phyloP scores from a whole-genome alignment of 495 filamentous ascomycete species.

The Penicillium salamii region DNA sequence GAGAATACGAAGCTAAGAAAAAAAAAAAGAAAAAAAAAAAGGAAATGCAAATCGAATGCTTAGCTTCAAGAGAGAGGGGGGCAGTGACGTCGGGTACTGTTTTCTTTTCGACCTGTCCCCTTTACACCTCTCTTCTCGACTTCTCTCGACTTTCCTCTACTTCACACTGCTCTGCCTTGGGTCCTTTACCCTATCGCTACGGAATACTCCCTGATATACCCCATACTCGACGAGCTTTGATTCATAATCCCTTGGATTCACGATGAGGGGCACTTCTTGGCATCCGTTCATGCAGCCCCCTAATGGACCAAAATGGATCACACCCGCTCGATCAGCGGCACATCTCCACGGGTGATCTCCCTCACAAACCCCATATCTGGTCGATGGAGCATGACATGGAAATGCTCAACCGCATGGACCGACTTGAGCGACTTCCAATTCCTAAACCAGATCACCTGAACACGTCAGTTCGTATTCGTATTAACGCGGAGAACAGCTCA shows the following conservation, averaged over 20 bases:
- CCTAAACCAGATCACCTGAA: conserved; percentile 81
- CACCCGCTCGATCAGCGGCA: conserved; percentile 49
- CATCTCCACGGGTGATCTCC: conserved; percentile 72
- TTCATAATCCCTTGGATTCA: too few relatives aligned
- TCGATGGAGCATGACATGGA: conserved; percentile 85
- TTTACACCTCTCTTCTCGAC: too few relatives aligned
- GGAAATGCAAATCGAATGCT: conserved; percentile 11
- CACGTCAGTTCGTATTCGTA: conserved; percentile 1
- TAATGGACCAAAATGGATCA: conserved; percentile 10
- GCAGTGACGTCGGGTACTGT: conserved; percentile 1
- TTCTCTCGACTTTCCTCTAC: neutral
- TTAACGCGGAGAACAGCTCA: conserved; percentile 16
- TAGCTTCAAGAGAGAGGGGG: conserved; percentile 7
- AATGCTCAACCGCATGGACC: conserved; percentile 86
- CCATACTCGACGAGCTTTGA: too few relatives aligned
- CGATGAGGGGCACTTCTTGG: neutral
- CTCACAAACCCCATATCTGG: conserved; percentile 66
- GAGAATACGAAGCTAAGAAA: neutral
- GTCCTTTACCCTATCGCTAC: too few relatives aligned
- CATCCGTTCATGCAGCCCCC: neutral
- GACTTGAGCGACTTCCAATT: conserved; percentile 82
- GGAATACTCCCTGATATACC: too few relatives aligned
- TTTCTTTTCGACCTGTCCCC: too few relatives aligned
- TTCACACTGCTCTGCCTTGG: neutral
- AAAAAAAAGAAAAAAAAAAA: conserved; percentile 3